Conservation (phyloP, 1,139 yeast species). For the Lodderomyces margitis region DNA sequence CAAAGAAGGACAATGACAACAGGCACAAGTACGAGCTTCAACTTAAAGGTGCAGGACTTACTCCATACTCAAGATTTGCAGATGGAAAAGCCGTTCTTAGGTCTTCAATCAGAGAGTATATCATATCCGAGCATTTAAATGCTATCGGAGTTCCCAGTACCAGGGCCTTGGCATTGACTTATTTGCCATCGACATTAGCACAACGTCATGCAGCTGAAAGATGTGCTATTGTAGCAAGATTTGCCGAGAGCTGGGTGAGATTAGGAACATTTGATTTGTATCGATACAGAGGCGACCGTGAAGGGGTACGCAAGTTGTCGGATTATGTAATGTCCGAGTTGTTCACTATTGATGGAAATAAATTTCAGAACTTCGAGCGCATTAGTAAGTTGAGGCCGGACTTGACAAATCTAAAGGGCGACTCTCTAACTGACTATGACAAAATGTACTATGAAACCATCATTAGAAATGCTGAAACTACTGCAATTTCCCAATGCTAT, state of each 20-base stretch:
- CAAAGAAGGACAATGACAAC: constrained; percentile 24
- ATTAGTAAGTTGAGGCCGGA: constrained; percentile 18
- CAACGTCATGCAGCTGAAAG: constrained; percentile 69
- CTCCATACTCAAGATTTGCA: constrained; percentile 92
- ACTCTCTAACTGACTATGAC: constrained; percentile 61
- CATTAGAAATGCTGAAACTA: constrained; percentile 67
- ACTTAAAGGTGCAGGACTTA: constrained; percentile 86
- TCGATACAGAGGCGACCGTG: constrained; percentile 68
- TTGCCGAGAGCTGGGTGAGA: constrained; percentile 85
- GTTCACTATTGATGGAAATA: constrained; percentile 37
- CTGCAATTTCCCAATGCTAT: constrained; percentile 87
- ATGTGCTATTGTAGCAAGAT: constrained; percentile 82
- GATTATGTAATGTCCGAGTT: constrained; percentile 74
- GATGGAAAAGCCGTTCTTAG: constrained; percentile 94
- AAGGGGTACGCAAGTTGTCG: constrained; percentile 59
- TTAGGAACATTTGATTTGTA: constrained; percentile 88
- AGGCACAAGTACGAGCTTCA: constrained; percentile 61
- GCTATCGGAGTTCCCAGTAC: constrained; percentile 87
- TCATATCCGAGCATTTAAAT: constrained; percentile 77
- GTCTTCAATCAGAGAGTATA: constrained; percentile 83
- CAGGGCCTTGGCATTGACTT: constrained; percentile 72
- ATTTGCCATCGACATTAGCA: constrained; percentile 74
- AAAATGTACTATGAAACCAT: constrained; percentile 69
- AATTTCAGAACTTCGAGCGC: constrained; percentile 35
- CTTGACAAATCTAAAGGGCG: constrained; percentile 20